Conservation (phyloP, 331 rosid genomes). For the Arachis monticola region DNA sequence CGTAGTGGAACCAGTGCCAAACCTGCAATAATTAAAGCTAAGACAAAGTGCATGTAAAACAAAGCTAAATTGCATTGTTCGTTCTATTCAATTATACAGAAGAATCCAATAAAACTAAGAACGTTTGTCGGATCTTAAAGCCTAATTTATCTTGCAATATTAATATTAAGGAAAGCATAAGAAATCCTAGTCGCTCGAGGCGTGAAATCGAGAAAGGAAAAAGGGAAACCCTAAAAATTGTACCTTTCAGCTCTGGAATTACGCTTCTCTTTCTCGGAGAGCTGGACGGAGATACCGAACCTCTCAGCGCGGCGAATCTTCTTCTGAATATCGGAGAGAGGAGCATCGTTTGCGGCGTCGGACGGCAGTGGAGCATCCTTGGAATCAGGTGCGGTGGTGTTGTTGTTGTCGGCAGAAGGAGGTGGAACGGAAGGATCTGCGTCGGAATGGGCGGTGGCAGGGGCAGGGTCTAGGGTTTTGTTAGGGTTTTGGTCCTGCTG, state of each 20-base stretch:
- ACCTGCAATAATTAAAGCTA: slow-evolving; percentile 48
- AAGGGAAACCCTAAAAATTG: neutral
- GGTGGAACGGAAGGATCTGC: slow-evolving; percentile 25
- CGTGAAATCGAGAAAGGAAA: neutral
- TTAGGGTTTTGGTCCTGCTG: slow-evolving; percentile 50
- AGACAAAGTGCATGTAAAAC: neutral
- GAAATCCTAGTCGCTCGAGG: neutral
- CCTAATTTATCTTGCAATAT: neutral
- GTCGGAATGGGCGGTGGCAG: slow-evolving; percentile 29
- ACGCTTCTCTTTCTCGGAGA: slow-evolving; percentile 85
- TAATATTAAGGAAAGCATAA: neutral
- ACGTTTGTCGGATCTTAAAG: neutral
- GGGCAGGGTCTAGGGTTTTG: slow-evolving; percentile 57
- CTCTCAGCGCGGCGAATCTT: slow-evolving; percentile 94
- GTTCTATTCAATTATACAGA: neutral
- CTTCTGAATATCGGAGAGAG: slow-evolving; percentile 65
- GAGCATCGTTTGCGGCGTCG: slow-evolving; percentile 40
- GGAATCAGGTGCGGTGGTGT: slow-evolving; percentile 24
- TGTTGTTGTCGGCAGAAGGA: slow-evolving; percentile 31
- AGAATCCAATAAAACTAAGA: neutral
- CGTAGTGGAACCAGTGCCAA: slow-evolving; percentile 63
- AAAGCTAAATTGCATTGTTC: slow-evolving; percentile 4
- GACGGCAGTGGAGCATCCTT: slow-evolving; percentile 27
- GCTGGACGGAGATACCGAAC: slow-evolving; percentile 80
- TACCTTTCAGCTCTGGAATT: slow-evolving; percentile 93